A percentile compares a stretch with the other conserved stretches of the same genome.
These are phyloP conservation scores for Leishmania turanica DNA, from an alignment of 208 protist species.

Conservation along the genomic window DNA sequence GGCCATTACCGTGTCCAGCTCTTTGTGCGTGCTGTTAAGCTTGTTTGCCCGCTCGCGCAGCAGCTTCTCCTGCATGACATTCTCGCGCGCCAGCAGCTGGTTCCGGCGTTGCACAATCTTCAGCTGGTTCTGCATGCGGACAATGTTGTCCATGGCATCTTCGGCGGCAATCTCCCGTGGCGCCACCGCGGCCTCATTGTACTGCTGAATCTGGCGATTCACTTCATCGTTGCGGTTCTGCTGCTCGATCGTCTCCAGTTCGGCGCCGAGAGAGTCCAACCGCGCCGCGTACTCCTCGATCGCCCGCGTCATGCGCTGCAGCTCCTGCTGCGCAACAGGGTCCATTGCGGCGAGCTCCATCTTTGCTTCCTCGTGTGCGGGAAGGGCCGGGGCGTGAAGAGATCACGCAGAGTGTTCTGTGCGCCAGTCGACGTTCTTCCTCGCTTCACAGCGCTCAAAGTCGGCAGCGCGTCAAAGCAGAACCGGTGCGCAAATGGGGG, in stretches of 20 bases:
- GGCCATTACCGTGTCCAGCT: constrained; percentile 48
- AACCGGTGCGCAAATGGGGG: neutral
- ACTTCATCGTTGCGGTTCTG: constrained; percentile 79
- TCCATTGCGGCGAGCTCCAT: constrained; percentile 32
- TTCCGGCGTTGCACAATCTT: constrained; percentile 85
- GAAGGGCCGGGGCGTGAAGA: neutral
- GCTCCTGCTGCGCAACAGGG: constrained; percentile 41
- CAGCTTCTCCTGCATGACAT: constrained; percentile 63
- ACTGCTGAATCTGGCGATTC: constrained; percentile 63
- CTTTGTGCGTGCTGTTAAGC: constrained; percentile 44
- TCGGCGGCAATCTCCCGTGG: constrained; percentile 71
- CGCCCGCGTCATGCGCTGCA: constrained; percentile 58
- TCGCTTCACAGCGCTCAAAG: neutral
- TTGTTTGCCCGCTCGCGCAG: constrained; percentile 58
- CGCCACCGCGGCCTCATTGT: constrained; percentile 44
- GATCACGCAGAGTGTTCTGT: neutral
- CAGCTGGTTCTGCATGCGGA: constrained; percentile 86
- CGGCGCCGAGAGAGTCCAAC: constrained; percentile 50
- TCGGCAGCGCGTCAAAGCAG: neutral
- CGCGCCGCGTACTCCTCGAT: constrained; percentile 61
- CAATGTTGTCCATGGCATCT: constrained; percentile 83
- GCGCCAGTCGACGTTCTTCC: neutral
- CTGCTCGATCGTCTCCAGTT: constrained; percentile 55
- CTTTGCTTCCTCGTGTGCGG: neutral
- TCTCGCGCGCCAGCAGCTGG: constrained; percentile 73